Evolutionary conservation across 805 yeast genomes (phyloP), one percentile per base, ranked within the genome.

Genomic region (Saturnispora sekii): DNA sequence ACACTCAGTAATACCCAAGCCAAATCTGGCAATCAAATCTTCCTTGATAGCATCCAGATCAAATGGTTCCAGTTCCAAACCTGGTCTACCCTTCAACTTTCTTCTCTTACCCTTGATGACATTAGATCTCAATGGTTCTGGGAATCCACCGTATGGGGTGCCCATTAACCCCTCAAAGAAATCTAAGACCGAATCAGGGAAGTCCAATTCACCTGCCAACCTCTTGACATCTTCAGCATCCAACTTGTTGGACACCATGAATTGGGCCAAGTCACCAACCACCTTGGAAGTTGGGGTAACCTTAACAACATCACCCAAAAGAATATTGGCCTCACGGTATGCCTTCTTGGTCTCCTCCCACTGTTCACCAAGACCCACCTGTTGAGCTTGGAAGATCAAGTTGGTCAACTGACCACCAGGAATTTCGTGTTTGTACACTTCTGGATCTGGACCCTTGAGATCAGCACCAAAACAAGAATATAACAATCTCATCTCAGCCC

Each of bases 321-420:
- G 73, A 58, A 74, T 67, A 70, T 93, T 93, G 47, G 98, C 98
- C 55, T 80, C 82, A 65, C 81, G 82, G 69, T 93, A 93, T 26
- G 96, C 93, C 63, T 77, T 82, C 76, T 93, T 93, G 42, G 99
- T 93, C 69, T 86, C 94, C 51, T 76, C 74, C 99, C 99, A 93
- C 71, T 85, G 88, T 56, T 84, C 83, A 55, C 98, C 99, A 53
- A 93, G 75, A 49, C 99, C 99, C 60, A 93, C 87, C 70, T 94
- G 97, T 69, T 87, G 96, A 48, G 99, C 98, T 73, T 93, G 99
- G 94, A 93, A 93, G 57, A 94, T 69, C 69, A 93, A 73, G 74
- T 93, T 93, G 52, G 99, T 93, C 67, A 93, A 79, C 72, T 93
- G 99, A 53, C 99, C 99, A 73, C 99, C 99, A 48, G 99, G 99